These are phyloP conservation scores for Agaricus subrufescens DNA, from an alignment of 768 basidiomycete species.

Conservation along the genomic window DNA sequence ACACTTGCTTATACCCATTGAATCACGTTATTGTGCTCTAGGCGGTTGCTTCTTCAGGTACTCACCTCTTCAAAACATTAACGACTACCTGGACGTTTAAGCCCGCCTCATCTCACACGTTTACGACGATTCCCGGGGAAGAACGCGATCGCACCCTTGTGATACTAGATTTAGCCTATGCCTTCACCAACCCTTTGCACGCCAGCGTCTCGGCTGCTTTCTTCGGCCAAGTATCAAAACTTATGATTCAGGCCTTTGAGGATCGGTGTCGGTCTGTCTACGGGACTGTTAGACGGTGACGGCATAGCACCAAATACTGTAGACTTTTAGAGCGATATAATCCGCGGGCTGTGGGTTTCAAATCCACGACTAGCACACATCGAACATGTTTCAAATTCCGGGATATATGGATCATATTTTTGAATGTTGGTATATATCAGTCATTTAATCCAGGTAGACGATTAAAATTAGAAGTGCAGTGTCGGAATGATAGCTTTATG, in stretches of 20 bases:
- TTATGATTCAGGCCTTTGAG: constrained; percentile 94
- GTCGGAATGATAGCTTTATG: not conserved
- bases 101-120: constrained; percentile 28
- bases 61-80: constrained; percentile 69
- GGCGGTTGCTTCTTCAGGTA: constrained; percentile 70
- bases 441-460: not conserved
- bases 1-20: constrained; percentile 1
- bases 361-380: not conserved
- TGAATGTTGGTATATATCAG: not conserved
- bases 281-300: constrained; percentile 34
- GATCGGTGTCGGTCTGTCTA: constrained; percentile 74
- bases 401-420: not conserved
- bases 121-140: not conserved
- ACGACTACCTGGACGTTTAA: constrained; percentile 73
- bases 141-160: constrained; percentile 63
- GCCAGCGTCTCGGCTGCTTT: constrained; percentile 79
- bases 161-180: constrained; percentile 78
- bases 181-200: constrained; percentile 84
- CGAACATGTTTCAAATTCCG: not conserved
- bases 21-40: constrained; percentile 20
- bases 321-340: not conserved
- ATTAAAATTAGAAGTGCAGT: not conserved
- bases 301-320: not conserved
- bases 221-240: constrained; percentile 79
- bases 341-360: not conserved